Base-by-base conservation (phyloP, 768 basidiomycete species). In the Udeniomyces megalosporus region DNA sequence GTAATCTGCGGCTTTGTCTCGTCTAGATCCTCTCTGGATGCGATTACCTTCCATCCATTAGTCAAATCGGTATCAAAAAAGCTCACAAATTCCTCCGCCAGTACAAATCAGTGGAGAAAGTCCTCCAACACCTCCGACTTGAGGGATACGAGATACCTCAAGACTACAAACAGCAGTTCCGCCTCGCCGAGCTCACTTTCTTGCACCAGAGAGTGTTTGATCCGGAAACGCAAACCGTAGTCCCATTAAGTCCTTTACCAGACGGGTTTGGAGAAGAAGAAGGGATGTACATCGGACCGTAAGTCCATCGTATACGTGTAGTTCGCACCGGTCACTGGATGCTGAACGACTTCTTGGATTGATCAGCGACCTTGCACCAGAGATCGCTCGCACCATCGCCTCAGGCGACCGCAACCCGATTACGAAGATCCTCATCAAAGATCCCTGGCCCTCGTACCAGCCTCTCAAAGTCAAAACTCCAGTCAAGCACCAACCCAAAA, bases 21-120 rank as follows among this genome's bases (percentile, higher is more conserved):
- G 11, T n/a, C 53, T 48, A 74, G 74, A 75, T 75, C 67, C 70
- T 75, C 2, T 70, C 71, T 0, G 74, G 74, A 10, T 75, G 74
- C 49, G 74, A 75, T 57, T 75, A 74, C 60, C 68, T 97, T 24
- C 81, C 87, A 10, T 92, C 87, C 67, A 88, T 99, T 54, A 81
- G 80, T 26, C 93, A 93, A 1, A 78, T 99, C 45, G 95, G 95
- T 7, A 74, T 99, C 70, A 97, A 95, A 78, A 97, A 88, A 14
- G 91, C 95, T 6, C 86, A 84, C 75, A 74, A 77, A 22, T 75
- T 96, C 44, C 74, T 99, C 67, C 78, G 84, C 69, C 88, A 87
- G 71, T 81, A 87, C 79, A 87, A 85, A 73, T 88, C 86, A 2
- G 82, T 84, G 8, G 88, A 91, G 69, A 86, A 85, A 70, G 75